Evolutionary conservation across 305 asterid species (phyloP).

Genomic region (Ilex paraguariensis): DNA sequence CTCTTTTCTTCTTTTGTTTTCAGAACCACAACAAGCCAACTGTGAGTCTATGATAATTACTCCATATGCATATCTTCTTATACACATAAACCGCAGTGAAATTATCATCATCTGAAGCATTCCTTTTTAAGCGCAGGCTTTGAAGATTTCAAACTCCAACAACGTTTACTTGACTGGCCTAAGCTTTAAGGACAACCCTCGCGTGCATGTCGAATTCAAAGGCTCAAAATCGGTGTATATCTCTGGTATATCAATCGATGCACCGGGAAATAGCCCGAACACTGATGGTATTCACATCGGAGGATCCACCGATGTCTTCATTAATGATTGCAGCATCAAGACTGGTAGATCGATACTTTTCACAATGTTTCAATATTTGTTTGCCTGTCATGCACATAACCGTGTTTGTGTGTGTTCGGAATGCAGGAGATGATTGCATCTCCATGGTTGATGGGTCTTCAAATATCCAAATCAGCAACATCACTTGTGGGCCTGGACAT

Average conservation of each 20-base stretch:
- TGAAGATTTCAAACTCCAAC: conserved; percentile 24
- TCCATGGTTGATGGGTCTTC: conserved; percentile 30
- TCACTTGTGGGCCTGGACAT: conserved; percentile 41
- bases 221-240: conserved; percentile 8
- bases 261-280: conserved; percentile 38
- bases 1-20: background rate
- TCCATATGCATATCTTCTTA: background rate
- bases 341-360: conserved; percentile 25
- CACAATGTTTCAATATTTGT: background rate
- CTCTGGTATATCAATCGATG: conserved; percentile 19
- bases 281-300: conserved; percentile 48
- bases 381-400: background rate
- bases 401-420: background rate
- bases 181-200: conserved; percentile 30
- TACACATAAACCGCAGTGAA: background rate
- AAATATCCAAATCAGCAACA: conserved; percentile 21
- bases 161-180: conserved; percentile 26
- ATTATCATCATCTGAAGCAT: no score
- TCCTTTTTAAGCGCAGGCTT: conserved; percentile 14
- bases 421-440: conserved; percentile 42
- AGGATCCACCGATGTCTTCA: conserved; percentile 16
- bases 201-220: conserved; percentile 25
- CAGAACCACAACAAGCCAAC: conserved; percentile 20
- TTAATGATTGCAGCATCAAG: conserved; percentile 24
- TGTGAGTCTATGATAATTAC: conserved; percentile 12